A percentile compares a stretch with the other conserved stretches of the same genome.
Evolutionary conservation across 441 rosid species (phyloP).

Genomic region (Gossypium gossypioides): DNA sequence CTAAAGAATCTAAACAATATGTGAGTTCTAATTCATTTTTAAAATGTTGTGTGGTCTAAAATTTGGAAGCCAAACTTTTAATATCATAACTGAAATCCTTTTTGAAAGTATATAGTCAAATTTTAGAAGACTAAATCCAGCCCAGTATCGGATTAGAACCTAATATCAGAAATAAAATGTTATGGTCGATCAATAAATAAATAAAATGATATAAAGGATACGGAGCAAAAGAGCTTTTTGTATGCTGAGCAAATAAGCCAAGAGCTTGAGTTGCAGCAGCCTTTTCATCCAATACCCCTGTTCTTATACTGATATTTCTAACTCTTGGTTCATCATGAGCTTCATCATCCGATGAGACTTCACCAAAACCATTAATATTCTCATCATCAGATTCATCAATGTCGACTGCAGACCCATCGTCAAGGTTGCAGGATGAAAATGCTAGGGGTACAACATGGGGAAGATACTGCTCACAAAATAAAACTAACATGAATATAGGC

Average conservation of each 20-base stretch:
- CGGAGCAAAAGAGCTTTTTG: constrained; percentile 71
- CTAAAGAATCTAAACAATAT: neutral
- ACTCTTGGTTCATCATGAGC: constrained; percentile 94
- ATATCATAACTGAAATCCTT: neutral
- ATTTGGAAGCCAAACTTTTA: neutral
- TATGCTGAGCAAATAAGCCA: constrained; percentile 90
- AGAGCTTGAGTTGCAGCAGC: constrained; percentile 99
- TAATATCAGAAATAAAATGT: constrained; percentile 5
- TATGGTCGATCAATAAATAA: constrained; percentile 4
- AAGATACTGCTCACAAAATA: constrained; percentile 58
- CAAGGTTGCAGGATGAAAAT: constrained; percentile 90
- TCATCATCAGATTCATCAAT: constrained; percentile 91
- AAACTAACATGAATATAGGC: constrained; percentile 10
- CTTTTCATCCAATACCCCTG: constrained; percentile 96
- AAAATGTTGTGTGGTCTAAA: neutral
- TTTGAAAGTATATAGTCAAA: neutral
- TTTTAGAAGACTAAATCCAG: neutral
- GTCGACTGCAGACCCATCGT: constrained; percentile 95
- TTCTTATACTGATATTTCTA: constrained; percentile 88
- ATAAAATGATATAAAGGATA: constrained; percentile 39
- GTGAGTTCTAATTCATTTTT: neutral
- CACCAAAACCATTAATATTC: constrained; percentile 72
- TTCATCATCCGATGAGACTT: constrained; percentile 97
- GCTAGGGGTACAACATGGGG: constrained; percentile 85
- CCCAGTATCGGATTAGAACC: neutral